These are phyloP conservation scores for Kodamaea fungicola DNA, from an alignment of 1,139 yeast genomes.

Conservation along the genomic window DNA sequence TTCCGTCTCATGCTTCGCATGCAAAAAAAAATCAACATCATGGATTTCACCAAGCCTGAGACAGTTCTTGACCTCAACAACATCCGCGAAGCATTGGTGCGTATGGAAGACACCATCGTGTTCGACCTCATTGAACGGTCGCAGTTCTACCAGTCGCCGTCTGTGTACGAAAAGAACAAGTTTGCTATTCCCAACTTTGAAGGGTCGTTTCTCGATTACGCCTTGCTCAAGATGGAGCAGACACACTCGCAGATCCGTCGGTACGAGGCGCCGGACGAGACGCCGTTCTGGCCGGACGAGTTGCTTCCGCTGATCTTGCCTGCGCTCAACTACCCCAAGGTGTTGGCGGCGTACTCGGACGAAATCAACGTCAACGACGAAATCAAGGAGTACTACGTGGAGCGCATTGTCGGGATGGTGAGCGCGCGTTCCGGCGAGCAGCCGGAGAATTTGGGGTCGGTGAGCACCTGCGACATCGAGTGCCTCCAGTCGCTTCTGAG, in stretches of 20 bases:
- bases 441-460: constrained; percentile 82
- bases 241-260: constrained; percentile 84
- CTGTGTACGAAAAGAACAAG: constrained; percentile 63
- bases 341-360: constrained; percentile 69
- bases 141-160: constrained; percentile 73
- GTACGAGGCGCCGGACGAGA: constrained; percentile 92
- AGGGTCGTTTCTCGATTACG: constrained; percentile 87
- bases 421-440: constrained; percentile 73
- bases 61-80: constrained; percentile 78
- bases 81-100: constrained; percentile 77
- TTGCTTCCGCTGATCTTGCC: constrained; percentile 74
- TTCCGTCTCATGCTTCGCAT: too few relatives aligned
- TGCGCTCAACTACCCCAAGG: constrained; percentile 69
- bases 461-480: constrained; percentile 81
- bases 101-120: constrained; percentile 96
- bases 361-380: constrained; percentile 74
- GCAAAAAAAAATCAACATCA: constrained; percentile 19
- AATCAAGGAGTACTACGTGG: constrained; percentile 65
- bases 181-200: constrained; percentile 64
- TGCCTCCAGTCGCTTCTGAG: constrained; percentile 86
- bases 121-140: constrained; percentile 91
- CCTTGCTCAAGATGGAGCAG: constrained; percentile 69
- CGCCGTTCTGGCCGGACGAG: constrained; percentile 79
- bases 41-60: constrained; percentile 86
- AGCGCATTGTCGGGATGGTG: constrained; percentile 69